Base-by-base conservation (phyloP, 2,329 filamentous ascomycete genomes). In the Colletotrichum siamense region DNA sequence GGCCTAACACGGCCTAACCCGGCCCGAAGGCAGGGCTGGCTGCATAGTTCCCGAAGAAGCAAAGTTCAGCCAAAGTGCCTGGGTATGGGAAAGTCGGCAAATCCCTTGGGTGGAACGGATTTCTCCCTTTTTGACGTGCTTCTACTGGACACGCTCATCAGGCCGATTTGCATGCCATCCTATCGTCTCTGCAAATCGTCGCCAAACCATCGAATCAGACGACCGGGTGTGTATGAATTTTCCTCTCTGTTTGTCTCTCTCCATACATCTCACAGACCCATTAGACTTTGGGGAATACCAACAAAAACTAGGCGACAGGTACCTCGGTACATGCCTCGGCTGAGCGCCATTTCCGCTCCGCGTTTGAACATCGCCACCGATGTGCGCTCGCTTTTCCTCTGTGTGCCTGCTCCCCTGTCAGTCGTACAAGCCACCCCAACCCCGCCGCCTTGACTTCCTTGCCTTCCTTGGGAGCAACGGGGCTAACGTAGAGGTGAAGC, bases 151-250 rank as follows among this genome's bases (percentile, higher is more conserved):
- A 4, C 3, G n/a, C 44, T 3, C 44, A 13, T 13, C 44, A 3
- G 1, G n/a, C 0, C 44, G 10, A 52, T 52, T 52, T 22, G 44
- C 44, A 1, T 22, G n/a, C 0, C 44, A 52, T 13, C 2, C 44
- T 22, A n/a, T 52, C n/a, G 44, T 8, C n/a, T 52, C 44, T 3
- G 44, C n/a, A 13, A 52, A 8, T 52, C 44, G n/a, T 52, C 44
- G 44, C 6, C 44, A 52, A 8, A 52, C 0, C 44, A 52, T 22
- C n/a, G 6, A 52, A 52, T 52, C n/a, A 13, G 44, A 13, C n/a
- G 39, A 2, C 5, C 1, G 18, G 3, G 6, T 4, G 18, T 2
- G 0, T 9, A 39, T 8, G 36, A 5, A 18, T n/a, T 2, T 2
- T 44, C 36, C 8, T 16, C 6, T 36, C 1, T 16, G 3, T 16